A percentile compares a stretch with the other conserved stretches of the same genome.
phyloP scores from a whole-genome alignment of 2,329 filamentous ascomycete species.

The Aureobasidium melanogenum region DNA sequence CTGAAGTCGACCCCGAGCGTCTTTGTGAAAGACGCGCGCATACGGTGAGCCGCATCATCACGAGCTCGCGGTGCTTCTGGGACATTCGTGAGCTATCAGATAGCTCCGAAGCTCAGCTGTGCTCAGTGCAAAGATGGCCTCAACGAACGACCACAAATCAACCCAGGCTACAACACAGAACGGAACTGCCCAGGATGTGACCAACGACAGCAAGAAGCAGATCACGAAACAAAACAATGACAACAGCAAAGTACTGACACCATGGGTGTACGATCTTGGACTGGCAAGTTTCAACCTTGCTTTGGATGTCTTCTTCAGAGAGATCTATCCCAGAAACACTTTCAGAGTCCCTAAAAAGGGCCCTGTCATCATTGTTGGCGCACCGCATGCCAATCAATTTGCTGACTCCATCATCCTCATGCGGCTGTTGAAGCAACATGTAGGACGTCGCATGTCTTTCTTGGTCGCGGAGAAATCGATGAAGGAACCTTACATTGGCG shows the following conservation, averaged over 20 bases:
- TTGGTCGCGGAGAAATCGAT: constrained; percentile 97
- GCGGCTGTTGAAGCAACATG: constrained; percentile 78
- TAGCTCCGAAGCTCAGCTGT: not conserved
- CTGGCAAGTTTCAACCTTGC: constrained; percentile 72
- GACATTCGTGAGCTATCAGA: not conserved
- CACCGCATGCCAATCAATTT: constrained; percentile 96
- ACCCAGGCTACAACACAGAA: not conserved
- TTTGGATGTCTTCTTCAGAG: constrained; percentile 93
- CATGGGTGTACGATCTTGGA: constrained; percentile 57
- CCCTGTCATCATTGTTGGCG: constrained; percentile 89
- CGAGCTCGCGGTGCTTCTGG: not conserved
- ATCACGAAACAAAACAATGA: not conserved
- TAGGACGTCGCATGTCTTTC: constrained; percentile 80
- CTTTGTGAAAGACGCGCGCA: not conserved
- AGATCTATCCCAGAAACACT: constrained; percentile 86
- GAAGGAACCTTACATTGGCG: constrained; percentile 78
- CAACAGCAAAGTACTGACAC: constrained; percentile 1
- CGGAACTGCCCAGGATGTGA: not conserved
- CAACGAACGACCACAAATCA: not conserved
- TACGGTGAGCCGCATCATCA: not conserved
- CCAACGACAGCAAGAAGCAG: not conserved
- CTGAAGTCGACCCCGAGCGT: not conserved
- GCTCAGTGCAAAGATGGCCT: not conserved
- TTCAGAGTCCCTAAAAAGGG: constrained; percentile 89
- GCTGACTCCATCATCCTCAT: constrained; percentile 92